Percentiles rank a stretch among this genome's conserved stretches.
These are phyloP conservation scores for Petunia axillaris DNA, from an alignment of 257 asterid species.

Conservation along the genomic window DNA sequence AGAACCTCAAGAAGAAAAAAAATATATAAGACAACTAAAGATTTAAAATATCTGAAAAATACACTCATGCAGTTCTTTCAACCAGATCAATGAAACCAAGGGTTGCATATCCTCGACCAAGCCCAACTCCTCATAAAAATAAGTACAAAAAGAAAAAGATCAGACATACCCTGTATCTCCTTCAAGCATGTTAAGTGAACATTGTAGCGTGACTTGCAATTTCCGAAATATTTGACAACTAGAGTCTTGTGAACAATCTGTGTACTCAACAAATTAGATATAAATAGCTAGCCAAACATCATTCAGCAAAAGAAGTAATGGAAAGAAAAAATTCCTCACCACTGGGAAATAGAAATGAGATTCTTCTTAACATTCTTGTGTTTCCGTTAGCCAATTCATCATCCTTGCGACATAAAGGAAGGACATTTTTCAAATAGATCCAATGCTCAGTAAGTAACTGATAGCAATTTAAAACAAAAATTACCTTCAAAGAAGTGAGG, in stretches of 20 bases:
- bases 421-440: background rate
- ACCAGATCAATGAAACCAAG: background rate
- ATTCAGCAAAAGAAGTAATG: constrained; percentile 6
- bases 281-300: background rate
- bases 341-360: constrained; percentile 71
- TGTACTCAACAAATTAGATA: constrained; percentile 3
- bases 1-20: background rate
- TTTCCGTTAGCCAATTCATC: constrained; percentile 49
- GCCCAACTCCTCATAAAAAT: background rate
- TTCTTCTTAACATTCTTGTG: constrained; percentile 63
- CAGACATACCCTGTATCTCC: constrained; percentile 90
- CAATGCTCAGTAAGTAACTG: background rate
- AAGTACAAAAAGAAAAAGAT: background rate
- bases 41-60: background rate
- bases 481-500: constrained; percentile 64
- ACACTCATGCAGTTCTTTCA: background rate
- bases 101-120: constrained; percentile 9
- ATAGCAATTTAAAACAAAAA: background rate
- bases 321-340: constrained; percentile 40
- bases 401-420: constrained; percentile 48
- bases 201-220: constrained; percentile 64
- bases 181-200: constrained; percentile 92
- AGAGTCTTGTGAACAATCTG: constrained; percentile 47
- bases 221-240: constrained; percentile 49
- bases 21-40: background rate